A percentile compares a stretch with the other conserved stretches of the same genome.
phyloP scores from a whole-genome alignment of 768 basidiomycete genomes.

The Trichaptum fuscoviolaceum region DNA sequence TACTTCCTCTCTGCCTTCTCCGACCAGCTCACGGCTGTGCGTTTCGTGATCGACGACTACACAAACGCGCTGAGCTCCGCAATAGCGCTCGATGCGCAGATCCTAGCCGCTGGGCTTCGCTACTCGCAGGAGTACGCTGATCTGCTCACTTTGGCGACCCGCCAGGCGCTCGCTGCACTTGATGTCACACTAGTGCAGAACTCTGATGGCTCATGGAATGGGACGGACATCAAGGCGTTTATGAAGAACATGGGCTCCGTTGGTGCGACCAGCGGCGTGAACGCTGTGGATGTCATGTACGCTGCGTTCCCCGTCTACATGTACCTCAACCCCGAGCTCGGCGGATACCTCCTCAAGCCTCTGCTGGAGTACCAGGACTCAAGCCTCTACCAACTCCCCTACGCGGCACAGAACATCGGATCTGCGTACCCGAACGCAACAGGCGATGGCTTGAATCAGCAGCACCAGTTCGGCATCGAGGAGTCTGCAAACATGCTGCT shows the following conservation, averaged over 20 bases:
- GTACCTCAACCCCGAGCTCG: conserved; percentile 25
- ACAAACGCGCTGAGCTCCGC: conserved; percentile 15
- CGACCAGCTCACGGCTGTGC: not conserved
- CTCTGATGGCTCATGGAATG: conserved; percentile 15
- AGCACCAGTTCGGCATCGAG: conserved; percentile 11
- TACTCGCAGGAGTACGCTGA: conserved; percentile 20
- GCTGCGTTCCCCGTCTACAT: conserved; percentile 25
- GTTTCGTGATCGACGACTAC: conserved; percentile 14
- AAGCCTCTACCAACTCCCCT: conserved; percentile 13
- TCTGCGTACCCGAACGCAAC: conserved; percentile 3
- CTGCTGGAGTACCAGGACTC: conserved; percentile 23
- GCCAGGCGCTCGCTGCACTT: conserved; percentile 21
- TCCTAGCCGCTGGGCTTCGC: conserved; percentile 17
- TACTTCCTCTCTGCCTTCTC: conserved; percentile 6
- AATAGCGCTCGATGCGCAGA: conserved; percentile 17
- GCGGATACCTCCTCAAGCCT: conserved; percentile 21
- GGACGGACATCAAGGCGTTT: conserved; percentile 22
- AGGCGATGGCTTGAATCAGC: not conserved
- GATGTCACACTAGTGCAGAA: conserved; percentile 22
- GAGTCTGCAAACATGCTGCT: conserved; percentile 45
- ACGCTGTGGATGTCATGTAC: conserved; percentile 28
- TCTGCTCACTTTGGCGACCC: conserved; percentile 20
- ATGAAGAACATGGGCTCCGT: conserved; percentile 16
- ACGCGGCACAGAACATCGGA: conserved; percentile 25
- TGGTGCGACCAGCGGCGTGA: conserved; percentile 19